These are phyloP conservation scores for Myriosclerotinia curreyana DNA, from an alignment of 2,329 filamentous ascomycete species.

Conservation along the genomic window DNA sequence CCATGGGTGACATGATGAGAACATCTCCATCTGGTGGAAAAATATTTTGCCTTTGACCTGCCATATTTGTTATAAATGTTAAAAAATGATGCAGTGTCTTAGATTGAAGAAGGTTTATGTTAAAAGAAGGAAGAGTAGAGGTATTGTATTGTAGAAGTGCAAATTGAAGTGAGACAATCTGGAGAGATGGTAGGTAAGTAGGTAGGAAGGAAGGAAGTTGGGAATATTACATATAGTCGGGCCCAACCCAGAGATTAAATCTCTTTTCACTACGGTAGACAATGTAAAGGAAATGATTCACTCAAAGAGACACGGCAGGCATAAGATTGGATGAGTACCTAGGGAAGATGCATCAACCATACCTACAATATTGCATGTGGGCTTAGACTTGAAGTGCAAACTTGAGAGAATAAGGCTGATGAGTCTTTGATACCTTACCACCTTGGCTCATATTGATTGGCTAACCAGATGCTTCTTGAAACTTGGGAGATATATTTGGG, in stretches of 20 bases:
- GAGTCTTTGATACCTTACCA: background rate
- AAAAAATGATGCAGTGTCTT: background rate
- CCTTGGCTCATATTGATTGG: background rate
- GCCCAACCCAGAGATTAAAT: background rate
- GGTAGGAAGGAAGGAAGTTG: background rate
- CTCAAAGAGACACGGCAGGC: background rate
- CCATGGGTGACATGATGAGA: constrained; percentile 31
- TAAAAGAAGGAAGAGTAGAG: background rate
- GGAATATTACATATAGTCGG: background rate
- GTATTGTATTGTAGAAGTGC: background rate
- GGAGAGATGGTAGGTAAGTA: background rate
- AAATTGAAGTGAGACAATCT: background rate
- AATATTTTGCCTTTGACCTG: constrained; percentile 1
- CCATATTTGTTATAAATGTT: background rate
- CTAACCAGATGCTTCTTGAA: background rate
- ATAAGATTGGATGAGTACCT: background rate
- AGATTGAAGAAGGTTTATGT: background rate
- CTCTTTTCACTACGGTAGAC: background rate
- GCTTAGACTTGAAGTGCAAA: background rate
- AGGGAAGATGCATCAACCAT: background rate
- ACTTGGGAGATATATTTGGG: too few species aligned
- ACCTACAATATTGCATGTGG: background rate
- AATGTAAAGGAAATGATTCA: background rate
- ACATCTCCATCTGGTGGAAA: constrained; percentile 33
- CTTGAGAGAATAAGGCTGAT: background rate